These are phyloP conservation scores for Mortierella sp. DNA, from an alignment of 371 early-diverging fungal species.

Conservation along the genomic window DNA sequence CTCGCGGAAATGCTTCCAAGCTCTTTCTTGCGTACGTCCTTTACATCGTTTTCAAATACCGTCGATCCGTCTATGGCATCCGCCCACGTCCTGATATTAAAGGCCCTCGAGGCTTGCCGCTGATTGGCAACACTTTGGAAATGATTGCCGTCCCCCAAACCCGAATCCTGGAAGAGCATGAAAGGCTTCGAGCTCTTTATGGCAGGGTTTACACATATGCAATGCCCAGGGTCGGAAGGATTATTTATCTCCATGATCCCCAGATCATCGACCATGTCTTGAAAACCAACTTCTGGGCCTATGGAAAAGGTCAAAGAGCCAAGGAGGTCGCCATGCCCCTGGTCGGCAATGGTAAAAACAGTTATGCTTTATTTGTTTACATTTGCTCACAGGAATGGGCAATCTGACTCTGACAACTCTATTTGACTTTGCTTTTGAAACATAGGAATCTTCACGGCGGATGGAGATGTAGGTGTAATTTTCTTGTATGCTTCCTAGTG, in stretches of 20 bases:
- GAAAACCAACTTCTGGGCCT: conserved; percentile 45
- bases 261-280: conserved; percentile 43
- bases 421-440: no score
- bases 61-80: conserved; percentile 22
- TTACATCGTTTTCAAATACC: conserved; percentile 35
- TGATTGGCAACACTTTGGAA: conserved; percentile 29
- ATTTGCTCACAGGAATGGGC: no score
- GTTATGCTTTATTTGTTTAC: not conserved
- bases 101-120: conserved; percentile 33
- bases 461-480: conserved; percentile 57
- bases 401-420: not conserved
- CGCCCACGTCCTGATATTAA: conserved; percentile 31
- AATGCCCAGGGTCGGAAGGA: conserved; percentile 27
- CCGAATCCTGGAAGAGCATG: conserved; percentile 25
- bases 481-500: not conserved
- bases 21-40: conserved; percentile 11
- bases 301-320: conserved; percentile 40
- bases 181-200: conserved; percentile 12
- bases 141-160: conserved; percentile 5
- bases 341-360: conserved; percentile 28
- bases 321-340: conserved; percentile 19
- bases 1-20: not conserved
- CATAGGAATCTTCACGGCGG: conserved; percentile 78
- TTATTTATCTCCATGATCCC: conserved; percentile 31
- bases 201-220: conserved; percentile 31